A percentile compares a stretch with the other conserved stretches of the same genome.
phyloP scores from a whole-genome alignment of 1,284 basidiomycete genomes.

The Leccinum fallax region DNA sequence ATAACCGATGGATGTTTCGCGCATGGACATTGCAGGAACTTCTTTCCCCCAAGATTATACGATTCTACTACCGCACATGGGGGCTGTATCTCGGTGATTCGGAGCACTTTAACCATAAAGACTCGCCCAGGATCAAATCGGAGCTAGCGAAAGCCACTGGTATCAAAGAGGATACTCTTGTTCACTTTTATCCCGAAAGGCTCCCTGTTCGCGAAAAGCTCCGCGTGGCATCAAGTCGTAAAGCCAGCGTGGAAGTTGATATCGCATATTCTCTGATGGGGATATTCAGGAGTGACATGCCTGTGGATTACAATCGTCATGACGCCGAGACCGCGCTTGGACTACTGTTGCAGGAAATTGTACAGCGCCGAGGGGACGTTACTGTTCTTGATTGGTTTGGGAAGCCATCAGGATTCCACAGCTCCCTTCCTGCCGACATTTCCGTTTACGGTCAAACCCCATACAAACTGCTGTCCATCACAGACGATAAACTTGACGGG shows the following conservation, averaged over 20 bases:
- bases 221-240: constrained; percentile 13
- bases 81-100: not conserved
- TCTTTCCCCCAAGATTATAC: no score
- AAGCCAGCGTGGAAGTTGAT: constrained; percentile 11
- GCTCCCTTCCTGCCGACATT: constrained; percentile 10
- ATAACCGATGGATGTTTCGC: constrained; percentile 23
- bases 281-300: constrained; percentile 15
- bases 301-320: constrained; percentile 1
- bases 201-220: constrained; percentile 13
- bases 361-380: not conserved
- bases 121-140: constrained; percentile 7
- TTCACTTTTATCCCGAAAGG: constrained; percentile 8
- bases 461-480: constrained; percentile 2
- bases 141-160: constrained; percentile 3
- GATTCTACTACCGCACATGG: constrained; percentile 2
- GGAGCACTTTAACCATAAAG: constrained; percentile 13
- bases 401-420: constrained; percentile 20
- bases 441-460: constrained; percentile 8
- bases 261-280: constrained; percentile 20
- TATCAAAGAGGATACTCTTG: not conserved
- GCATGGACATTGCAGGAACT: not conserved
- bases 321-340: constrained; percentile 16
- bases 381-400: constrained; percentile 21
- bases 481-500: not conserved
- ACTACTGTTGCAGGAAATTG: constrained; percentile 13